Evolutionary conservation across 768 basidiomycete genomes (phyloP).

Genomic region (Harrya chromipes): DNA sequence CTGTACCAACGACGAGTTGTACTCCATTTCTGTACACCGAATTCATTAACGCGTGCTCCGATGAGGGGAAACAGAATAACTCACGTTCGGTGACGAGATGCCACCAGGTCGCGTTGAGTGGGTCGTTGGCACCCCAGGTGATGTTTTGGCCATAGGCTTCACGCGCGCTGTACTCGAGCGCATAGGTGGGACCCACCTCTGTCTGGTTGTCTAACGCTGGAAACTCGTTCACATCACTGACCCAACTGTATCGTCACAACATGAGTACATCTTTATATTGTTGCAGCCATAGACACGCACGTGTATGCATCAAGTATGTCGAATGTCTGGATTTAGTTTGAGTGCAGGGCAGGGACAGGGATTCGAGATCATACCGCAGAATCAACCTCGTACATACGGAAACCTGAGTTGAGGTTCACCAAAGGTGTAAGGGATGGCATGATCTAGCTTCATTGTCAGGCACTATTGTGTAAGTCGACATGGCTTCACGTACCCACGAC

Average conservation of each 20-base stretch:
- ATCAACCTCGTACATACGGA: conserved; percentile 45
- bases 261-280: not conserved
- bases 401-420: conserved; percentile 71
- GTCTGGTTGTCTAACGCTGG: conserved; percentile 53
- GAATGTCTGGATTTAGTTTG: conserved; percentile 49
- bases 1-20: conserved; percentile 19
- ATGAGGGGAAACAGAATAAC: conserved; percentile 10
- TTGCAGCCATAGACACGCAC: conserved; percentile 36
- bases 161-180: conserved; percentile 64
- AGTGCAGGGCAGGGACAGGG: not conserved
- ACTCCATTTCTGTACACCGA: conserved; percentile 20
- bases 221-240: conserved; percentile 56
- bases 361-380: conserved; percentile 24
- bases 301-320: conserved; percentile 74
- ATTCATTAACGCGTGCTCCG: not conserved
- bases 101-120: conserved; percentile 80
- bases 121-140: conserved; percentile 58
- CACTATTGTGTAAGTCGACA: not conserved
- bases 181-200: conserved; percentile 54
- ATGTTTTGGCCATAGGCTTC: conserved; percentile 54
- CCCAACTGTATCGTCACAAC: conserved; percentile 47
- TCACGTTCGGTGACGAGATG: conserved; percentile 68
- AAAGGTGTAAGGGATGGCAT: conserved; percentile 63
- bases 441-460: conserved; percentile 6
- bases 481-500: conserved; percentile 39